These are phyloP conservation scores for Leucocoprinus birnbaumii DNA, from an alignment of 768 basidiomycete genomes.

Conservation along the genomic window DNA sequence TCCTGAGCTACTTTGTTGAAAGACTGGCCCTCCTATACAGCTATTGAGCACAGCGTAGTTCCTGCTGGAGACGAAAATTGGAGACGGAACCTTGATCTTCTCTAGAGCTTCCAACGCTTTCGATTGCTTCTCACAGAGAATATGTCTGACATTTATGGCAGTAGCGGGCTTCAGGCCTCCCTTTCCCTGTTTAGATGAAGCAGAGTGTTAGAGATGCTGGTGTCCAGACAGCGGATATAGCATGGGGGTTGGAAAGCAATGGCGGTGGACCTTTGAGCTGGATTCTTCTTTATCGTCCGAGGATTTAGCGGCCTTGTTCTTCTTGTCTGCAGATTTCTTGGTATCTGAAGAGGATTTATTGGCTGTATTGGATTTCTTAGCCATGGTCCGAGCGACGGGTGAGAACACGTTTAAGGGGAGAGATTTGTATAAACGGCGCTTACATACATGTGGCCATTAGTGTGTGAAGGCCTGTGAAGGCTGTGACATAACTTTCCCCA, in stretches of 20 bases:
- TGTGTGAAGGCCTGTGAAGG: no score
- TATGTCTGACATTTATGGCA: constrained; percentile 83
- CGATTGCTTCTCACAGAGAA: constrained; percentile 85
- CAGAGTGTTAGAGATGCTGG: constrained; percentile 2
- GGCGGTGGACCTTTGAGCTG: constrained; percentile 27
- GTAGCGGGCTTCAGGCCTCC: constrained; percentile 73
- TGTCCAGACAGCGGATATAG: not conserved
- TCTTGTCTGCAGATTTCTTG: constrained; percentile 38
- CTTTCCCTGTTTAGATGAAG: constrained; percentile 37
- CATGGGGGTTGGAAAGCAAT: not conserved
- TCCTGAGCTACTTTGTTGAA: constrained; percentile 91
- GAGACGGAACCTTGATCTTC: constrained; percentile 65
- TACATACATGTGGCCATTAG: no score
- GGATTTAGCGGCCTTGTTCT: constrained; percentile 7
- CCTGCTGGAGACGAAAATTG: not conserved
- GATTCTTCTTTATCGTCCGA: constrained; percentile 34
- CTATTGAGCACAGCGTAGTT: not conserved
- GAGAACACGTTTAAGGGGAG: no score
- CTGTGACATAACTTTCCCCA: no score
- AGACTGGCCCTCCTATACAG: constrained; percentile 60
- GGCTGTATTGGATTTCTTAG: constrained; percentile 28
- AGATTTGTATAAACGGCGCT: no score
- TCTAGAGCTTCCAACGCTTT: constrained; percentile 74
- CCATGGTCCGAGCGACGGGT: not conserved
- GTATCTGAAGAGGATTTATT: constrained; percentile 27